Evolutionary conservation across 2,329 filamentous ascomycete genomes (phyloP), one percentile per base, ranked within the genome.

Genomic region (Plectosphaerella sp.): DNA sequence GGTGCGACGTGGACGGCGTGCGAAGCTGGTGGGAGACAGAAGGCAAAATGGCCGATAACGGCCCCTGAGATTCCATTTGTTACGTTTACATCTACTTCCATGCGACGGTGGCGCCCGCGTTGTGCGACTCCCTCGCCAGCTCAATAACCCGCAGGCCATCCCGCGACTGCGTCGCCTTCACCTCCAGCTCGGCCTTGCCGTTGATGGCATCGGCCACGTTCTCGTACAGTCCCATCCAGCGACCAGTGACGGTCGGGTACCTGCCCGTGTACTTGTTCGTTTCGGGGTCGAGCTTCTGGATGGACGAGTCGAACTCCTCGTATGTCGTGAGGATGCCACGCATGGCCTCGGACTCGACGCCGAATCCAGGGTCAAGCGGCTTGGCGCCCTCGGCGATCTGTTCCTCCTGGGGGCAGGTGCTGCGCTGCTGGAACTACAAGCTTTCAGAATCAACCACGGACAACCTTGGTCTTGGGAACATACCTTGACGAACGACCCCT

Each of bases 1-100:
- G 78, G 78, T 82, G 78, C 48, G 71, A 77, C 60, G 73, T 77
- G 10, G 60, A 61, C 3, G 72, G 71, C 3, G 62, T 80, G 53
- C 69, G 66, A 55, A 54, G 55, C 8, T 80, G 77, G 77, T 79
- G 77, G 77, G 57, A 58, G 33, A 45, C 22, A 12, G 46, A 52
- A 18, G 14, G 14, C n/a, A 24, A 25, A 22, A 22, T 45, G n/a
- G n/a, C 20, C 20, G n/a, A 9, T 5, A 16, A 43, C 18, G 28
- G 8, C 3, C 11, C 28, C 11, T 33, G 28, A 33, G 28, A 33
- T 33, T 33, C 11, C 28, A 9, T 9, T 33, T 33, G 28, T 7
- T 33, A 33, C 28, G 28, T 10, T 33, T 9, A 33, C 28, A 33
- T 33, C 28, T 33, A 57, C 22, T 43, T 50, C 64, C 66, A 70